Conservation (phyloP, 176 grass and related monocot genomes). For the Pharus latifolius region DNA sequence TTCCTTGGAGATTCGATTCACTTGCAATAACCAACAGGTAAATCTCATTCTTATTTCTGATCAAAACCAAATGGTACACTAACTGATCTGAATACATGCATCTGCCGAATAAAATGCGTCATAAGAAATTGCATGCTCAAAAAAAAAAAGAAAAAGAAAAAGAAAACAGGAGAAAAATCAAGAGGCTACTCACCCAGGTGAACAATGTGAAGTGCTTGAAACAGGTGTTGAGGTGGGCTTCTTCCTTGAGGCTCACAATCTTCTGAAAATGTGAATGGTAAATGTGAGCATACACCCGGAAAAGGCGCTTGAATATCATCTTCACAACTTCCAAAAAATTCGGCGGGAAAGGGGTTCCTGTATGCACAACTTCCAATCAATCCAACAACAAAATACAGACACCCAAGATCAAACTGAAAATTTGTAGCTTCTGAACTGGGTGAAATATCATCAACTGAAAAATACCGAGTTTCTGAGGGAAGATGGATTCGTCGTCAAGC, state of each 20-base stretch:
- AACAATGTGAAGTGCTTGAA: slow-evolving; percentile 99
- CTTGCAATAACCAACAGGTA: too few species aligned
- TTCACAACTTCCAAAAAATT: slow-evolving; percentile 81
- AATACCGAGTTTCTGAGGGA: slow-evolving; percentile 87
- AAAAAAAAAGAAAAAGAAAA: too few species aligned
- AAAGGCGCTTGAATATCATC: slow-evolving; percentile 92
- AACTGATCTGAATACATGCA: background rate
- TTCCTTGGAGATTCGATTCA: too few species aligned
- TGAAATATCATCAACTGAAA: background rate
- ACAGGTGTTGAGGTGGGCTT: slow-evolving; percentile 95
- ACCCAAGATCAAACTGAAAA: background rate
- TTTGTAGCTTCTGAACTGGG: background rate
- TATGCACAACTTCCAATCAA: background rate
- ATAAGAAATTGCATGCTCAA: background rate
- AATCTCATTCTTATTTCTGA: too few species aligned
- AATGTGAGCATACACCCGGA: slow-evolving; percentile 92
- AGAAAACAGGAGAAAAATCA: background rate
- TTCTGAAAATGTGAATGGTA: slow-evolving; percentile 95
- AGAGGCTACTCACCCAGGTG: slow-evolving; percentile 55
- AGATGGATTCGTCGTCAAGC: slow-evolving; percentile 86
- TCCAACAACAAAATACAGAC: background rate
- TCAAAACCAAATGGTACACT: background rate
- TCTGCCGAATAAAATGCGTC: background rate
- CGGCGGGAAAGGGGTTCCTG: slow-evolving; percentile 72
- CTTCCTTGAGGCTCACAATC: slow-evolving; percentile 92